phyloP scores from a whole-genome alignment of 1,139 yeast genomes.

The Taphrina sp. region DNA sequence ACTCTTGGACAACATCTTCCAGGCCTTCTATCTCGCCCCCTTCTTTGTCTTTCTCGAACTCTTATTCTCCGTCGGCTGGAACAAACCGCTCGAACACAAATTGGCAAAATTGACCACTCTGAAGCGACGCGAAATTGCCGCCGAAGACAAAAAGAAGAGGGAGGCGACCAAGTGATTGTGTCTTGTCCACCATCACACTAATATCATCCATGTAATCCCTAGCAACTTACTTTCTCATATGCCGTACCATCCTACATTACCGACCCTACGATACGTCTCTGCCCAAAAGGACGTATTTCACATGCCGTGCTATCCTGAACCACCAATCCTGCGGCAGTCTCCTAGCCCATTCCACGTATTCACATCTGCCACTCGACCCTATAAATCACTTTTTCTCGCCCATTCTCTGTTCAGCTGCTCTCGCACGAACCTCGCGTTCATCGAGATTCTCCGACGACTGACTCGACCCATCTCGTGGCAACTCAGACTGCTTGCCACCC shows the following conservation, averaged over 20 bases:
- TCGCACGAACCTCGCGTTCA: conserved; percentile 19
- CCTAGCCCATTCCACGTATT: too few relatives aligned
- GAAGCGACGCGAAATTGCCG: conserved; percentile 3
- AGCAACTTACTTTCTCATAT: too few relatives aligned
- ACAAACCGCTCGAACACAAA: conserved; percentile 12
- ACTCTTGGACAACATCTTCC: conserved; percentile 71
- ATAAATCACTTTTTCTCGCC: too few relatives aligned
- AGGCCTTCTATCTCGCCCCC: conserved; percentile 87
- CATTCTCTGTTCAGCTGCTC: conserved; percentile 17
- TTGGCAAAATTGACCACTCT: conserved; percentile 7
- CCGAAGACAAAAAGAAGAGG: conserved; percentile 5
- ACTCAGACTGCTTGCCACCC: too few relatives aligned
- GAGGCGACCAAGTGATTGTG: neutral
- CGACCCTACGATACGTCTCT: too few relatives aligned
- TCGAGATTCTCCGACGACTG: neutral
- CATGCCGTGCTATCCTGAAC: too few relatives aligned
- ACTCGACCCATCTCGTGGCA: neutral
- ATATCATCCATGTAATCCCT: too few relatives aligned
- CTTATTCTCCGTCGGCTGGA: conserved; percentile 61
- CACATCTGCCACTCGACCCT: too few relatives aligned
- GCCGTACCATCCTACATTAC: too few relatives aligned
- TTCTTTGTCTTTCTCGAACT: conserved; percentile 80
- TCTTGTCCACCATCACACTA: too few relatives aligned
- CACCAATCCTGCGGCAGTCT: too few relatives aligned
- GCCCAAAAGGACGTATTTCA: too few relatives aligned